Base-by-base conservation (phyloP, 768 basidiomycete species). In the Fomitopsis serialis region DNA sequence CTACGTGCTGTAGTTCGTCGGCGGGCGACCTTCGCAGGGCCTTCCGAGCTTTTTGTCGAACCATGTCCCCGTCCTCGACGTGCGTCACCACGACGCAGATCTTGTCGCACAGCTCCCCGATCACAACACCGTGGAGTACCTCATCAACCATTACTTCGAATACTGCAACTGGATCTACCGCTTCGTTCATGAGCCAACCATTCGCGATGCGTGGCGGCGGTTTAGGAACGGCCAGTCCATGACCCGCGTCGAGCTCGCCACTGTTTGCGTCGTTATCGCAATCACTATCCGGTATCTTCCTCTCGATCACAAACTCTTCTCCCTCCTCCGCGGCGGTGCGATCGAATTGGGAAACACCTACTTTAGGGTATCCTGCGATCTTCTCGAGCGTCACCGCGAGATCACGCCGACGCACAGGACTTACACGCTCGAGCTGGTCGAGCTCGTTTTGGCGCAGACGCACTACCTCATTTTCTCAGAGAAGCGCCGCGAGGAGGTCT, bases 81-180 rank as follows among this genome's bases (percentile, higher is more conserved):
- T 44, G 42, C 12, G 42, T 50, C 27, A 54, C 53, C 84, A 87
- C 60, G 89, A 92, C 70, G 77, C 79, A 44, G 89, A 92, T 66
- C 76, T 92, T 8, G 77, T 89, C 56, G 73, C 76, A 3, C 68
- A 78, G 53, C 77, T 92, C 2, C 89, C 89, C 2, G 71, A 78
- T n/a, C 68, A 85, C 50, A 79, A 85, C 45, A 72, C 84, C 48
- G 83, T 91, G 60, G 89, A 92, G 61, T 79, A 77, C 19, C 81
- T 92, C 51, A 76, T 92, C 63, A 69, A 71, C 45, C 85, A 82
- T 69, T 92, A 92, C 68, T 91, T 91, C 61, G 86, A 89, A 60
- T 88, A 87, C 63, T 89, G 88, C 77, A 90, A 87, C 68, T 92
- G 89, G 89, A 81, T 90, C 50, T 89, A 90, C 68, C 82, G 87